Conservation (phyloP, 805 yeast genomes). For the Myxozyma kluyveri region DNA sequence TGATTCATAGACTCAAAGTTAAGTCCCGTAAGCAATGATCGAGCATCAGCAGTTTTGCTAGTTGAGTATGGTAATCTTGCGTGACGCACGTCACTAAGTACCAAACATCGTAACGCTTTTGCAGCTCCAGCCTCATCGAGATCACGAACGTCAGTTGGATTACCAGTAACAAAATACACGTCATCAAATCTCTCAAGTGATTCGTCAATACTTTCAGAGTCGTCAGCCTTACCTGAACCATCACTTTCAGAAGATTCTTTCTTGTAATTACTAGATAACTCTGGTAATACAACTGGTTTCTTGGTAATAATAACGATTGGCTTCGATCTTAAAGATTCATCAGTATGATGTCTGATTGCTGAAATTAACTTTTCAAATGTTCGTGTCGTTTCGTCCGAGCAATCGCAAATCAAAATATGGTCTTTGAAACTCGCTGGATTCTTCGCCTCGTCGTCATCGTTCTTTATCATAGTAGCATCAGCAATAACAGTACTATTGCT, state of each 20-base stretch:
- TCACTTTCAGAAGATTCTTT: background rate
- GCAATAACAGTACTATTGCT: background rate
- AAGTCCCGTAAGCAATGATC: slow-evolving; percentile 6
- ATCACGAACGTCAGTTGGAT: slow-evolving; percentile 13
- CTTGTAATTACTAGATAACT: background rate
- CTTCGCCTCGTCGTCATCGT: background rate
- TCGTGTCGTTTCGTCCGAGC: slow-evolving; percentile 13
- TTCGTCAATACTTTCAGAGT: background rate
- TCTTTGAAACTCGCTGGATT: background rate
- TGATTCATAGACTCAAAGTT: slow-evolving; percentile 18
- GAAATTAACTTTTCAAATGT: slow-evolving; percentile 5
- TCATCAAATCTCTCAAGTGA: background rate
- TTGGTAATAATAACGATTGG: slow-evolving; percentile 7
- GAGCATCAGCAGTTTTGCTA: slow-evolving; percentile 12
- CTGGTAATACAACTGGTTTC: slow-evolving; percentile 1
- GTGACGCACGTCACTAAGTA: slow-evolving; percentile 8
- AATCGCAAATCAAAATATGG: slow-evolving; percentile 16
- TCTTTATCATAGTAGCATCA: background rate
- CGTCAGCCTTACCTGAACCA: background rate
- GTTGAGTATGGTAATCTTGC: slow-evolving; percentile 1
- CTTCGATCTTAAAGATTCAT: background rate
- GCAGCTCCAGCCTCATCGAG: slow-evolving; percentile 10
- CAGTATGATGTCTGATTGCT: slow-evolving; percentile 8
- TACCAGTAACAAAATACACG: slow-evolving; percentile 12
- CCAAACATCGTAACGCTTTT: slow-evolving; percentile 10